Conservation (phyloP, 306 rosid genomes). For the Prunus mongolica region DNA sequence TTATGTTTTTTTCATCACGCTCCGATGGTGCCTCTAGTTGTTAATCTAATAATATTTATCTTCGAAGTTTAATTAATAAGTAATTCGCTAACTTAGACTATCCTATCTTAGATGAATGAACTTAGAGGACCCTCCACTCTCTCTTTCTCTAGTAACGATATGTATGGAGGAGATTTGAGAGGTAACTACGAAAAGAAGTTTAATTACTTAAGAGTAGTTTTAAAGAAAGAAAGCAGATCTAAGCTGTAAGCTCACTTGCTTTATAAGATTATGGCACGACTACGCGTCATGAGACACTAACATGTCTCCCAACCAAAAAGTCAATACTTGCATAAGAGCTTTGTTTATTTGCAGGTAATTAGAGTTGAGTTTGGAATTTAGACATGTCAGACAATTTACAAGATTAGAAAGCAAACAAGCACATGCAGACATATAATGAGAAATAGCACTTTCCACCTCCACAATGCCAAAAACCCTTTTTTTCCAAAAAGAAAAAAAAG, state of each 20-base stretch:
- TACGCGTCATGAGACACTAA: background rate
- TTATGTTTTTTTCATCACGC: too few relatives aligned
- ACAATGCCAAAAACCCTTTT: background rate
- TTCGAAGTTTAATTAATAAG: background rate
- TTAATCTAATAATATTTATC: background rate
- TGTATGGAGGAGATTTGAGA: too few relatives aligned
- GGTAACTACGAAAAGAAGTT: too few relatives aligned
- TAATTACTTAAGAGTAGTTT: background rate
- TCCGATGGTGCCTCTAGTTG: too few relatives aligned
- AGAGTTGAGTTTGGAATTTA: background rate
- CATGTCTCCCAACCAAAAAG: background rate
- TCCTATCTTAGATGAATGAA: too few relatives aligned
- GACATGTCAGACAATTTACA: background rate
- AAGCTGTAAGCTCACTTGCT: background rate
- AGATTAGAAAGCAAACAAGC: background rate
- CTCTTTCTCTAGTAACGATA: too few relatives aligned
- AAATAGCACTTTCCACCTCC: background rate
- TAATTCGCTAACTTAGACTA: background rate
- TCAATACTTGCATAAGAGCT: background rate
- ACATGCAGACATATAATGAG: background rate
- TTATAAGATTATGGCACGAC: background rate
- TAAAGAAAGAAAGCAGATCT: conserved; percentile 13
- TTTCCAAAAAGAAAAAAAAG: too few relatives aligned
- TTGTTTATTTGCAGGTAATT: background rate
- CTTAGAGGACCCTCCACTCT: too few relatives aligned